Evolutionary conservation across 495 filamentous ascomycete genomes (phyloP).

Genomic region (Talaromyces adpressus): DNA sequence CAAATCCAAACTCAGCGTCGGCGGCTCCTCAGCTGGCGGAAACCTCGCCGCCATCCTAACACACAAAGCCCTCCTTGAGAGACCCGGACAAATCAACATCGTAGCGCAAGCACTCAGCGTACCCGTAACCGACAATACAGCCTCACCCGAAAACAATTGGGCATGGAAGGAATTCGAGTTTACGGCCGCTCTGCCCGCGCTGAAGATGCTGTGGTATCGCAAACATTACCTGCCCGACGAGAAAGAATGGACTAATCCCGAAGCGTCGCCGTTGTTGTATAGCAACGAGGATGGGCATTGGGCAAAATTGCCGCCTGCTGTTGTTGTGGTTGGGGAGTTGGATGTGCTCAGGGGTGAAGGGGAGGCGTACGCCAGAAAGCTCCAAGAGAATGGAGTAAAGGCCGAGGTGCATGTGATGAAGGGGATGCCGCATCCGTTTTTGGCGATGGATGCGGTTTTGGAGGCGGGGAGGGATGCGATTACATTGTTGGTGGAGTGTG

Average conservation of each 20-base stretch:
- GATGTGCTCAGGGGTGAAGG: conserved; percentile 50
- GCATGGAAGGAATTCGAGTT: conserved; percentile 44
- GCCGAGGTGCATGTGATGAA: conserved; percentile 51
- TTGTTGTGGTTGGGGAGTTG: conserved; percentile 49
- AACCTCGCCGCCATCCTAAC: conserved; percentile 50
- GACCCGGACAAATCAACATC: conserved; percentile 32
- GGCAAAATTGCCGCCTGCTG: conserved; percentile 39
- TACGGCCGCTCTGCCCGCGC: conserved; percentile 41
- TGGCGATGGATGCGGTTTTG: conserved; percentile 52
- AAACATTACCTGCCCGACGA: conserved; percentile 47
- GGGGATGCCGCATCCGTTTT: conserved; percentile 56
- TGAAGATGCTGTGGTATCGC: conserved; percentile 55
- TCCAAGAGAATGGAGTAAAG: conserved; percentile 44
- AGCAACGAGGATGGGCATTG: conserved; percentile 28
- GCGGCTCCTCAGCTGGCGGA: conserved; percentile 49
- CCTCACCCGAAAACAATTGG: conserved; percentile 31
- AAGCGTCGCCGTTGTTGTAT: conserved; percentile 49
- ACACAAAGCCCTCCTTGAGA: conserved; percentile 37
- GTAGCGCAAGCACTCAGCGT: conserved; percentile 47
- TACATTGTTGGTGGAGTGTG: conserved; percentile 44
- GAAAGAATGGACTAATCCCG: conserved; percentile 37
- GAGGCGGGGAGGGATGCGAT: conserved; percentile 47
- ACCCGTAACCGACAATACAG: conserved; percentile 53
- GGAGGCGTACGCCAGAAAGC: conserved; percentile 38
- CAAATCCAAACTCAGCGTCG: conserved; percentile 38